Evolutionary conservation across 2,329 filamentous ascomycete genomes (phyloP).

Genomic region (Aspergillus sclerotialis): DNA sequence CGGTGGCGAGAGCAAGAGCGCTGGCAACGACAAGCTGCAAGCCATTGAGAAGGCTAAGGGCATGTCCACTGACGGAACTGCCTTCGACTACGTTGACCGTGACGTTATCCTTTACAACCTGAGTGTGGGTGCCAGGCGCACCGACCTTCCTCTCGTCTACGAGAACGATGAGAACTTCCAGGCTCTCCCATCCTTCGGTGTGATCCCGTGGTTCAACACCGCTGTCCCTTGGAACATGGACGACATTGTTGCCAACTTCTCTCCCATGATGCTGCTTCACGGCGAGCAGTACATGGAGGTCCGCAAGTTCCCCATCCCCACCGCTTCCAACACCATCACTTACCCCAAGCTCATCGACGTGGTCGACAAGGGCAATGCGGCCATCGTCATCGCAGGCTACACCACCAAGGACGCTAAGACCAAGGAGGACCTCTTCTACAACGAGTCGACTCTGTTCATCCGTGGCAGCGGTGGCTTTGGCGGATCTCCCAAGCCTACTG

Average conservation of each 20-base stretch:
- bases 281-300: constrained; percentile 98
- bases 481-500: constrained; percentile 63
- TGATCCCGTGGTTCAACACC: constrained; percentile 88
- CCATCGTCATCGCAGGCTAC: constrained; percentile 70
- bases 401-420: constrained; percentile 79
- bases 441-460: constrained; percentile 89
- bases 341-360: constrained; percentile 83
- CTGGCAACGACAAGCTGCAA: constrained; percentile 59
- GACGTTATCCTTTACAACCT: constrained; percentile 95
- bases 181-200: constrained; percentile 87
- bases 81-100: constrained; percentile 76
- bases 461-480: constrained; percentile 87
- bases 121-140: constrained; percentile 84
- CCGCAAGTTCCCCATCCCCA: constrained; percentile 84
- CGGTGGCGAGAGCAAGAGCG: constrained; percentile 33
- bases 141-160: constrained; percentile 79
- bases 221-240: constrained; percentile 71
- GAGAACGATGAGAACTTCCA: constrained; percentile 92
- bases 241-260: constrained; percentile 90
- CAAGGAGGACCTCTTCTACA: constrained; percentile 92
- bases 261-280: constrained; percentile 96
- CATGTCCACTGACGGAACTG: constrained; percentile 62
- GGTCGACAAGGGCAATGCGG: constrained; percentile 88
- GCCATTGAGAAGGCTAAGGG: constrained; percentile 72
- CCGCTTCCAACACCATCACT: constrained; percentile 67